Conservation (phyloP, 345 rosid genomes). For the Angophora floribunda region DNA sequence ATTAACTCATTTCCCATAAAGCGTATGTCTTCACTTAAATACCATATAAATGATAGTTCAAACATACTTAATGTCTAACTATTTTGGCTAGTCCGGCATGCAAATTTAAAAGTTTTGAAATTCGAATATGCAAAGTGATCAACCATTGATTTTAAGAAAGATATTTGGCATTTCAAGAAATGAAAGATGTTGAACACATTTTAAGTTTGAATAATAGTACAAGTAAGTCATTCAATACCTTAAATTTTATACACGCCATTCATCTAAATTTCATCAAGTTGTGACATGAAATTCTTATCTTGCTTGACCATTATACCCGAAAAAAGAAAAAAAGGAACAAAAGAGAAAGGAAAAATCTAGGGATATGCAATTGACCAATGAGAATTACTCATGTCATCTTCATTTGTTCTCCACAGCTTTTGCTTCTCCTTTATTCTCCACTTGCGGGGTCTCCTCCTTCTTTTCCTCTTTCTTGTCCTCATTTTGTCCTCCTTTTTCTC, state of each 20-base stretch:
- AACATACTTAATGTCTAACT: too few species aligned
- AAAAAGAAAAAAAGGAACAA: background rate
- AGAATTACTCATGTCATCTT: background rate
- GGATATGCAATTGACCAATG: background rate
- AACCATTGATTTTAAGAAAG: fast-evolving
- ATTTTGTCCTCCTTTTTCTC: background rate
- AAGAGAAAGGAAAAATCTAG: background rate
- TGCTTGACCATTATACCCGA: background rate
- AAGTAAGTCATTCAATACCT: background rate
- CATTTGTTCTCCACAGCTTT: background rate
- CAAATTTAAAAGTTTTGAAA: background rate
- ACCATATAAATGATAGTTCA: too few species aligned
- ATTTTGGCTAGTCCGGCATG: background rate
- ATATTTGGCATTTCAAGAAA: fast-evolving
- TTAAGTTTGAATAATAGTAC: background rate
- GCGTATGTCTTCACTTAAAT: too few species aligned
- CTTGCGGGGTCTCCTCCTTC: background rate
- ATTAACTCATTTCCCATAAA: too few species aligned
- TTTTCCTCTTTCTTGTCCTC: background rate
- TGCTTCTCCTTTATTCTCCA: background rate
- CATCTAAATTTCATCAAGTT: background rate
- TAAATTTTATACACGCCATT: background rate
- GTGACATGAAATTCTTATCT: background rate
- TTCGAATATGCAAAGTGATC: background rate
- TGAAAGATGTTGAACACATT: background rate